A percentile compares a stretch with the other conserved stretches of the same genome.
Conservation (phyloP, 169 alveolate species). For the Plasmodium gonderi region DNA sequence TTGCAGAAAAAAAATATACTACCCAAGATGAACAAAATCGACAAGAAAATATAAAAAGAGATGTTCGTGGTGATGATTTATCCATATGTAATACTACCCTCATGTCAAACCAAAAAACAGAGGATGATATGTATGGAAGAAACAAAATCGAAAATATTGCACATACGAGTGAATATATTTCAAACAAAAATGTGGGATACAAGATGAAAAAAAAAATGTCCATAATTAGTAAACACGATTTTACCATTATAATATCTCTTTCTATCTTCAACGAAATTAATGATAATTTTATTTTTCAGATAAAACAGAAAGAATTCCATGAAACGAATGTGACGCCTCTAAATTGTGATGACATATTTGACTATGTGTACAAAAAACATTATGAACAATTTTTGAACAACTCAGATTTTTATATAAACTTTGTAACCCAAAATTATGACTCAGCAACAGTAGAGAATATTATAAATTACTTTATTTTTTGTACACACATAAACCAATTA, state of each 20-base stretch:
- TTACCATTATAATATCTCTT: constrained; percentile 20
- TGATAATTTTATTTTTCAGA: constrained; percentile 45
- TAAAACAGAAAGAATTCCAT: constrained; percentile 14
- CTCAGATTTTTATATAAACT: constrained; percentile 14
- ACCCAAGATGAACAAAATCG: background rate
- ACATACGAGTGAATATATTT: background rate
- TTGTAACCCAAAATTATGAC: constrained; percentile 16
- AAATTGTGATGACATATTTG: background rate
- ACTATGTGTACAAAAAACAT: constrained; percentile 38
- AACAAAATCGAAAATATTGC: too few relatives aligned
- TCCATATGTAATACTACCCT: too few relatives aligned
- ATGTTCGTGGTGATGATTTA: too few relatives aligned
- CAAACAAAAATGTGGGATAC: background rate
- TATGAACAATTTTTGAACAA: constrained; percentile 29
- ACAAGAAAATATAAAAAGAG: too few relatives aligned
- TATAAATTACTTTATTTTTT: constrained; percentile 49
- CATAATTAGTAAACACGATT: constrained; percentile 28
- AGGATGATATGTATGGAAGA: too few relatives aligned
- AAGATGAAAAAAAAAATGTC: constrained; percentile 35
- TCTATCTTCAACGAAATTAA: constrained; percentile 62
- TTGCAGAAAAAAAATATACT: background rate
- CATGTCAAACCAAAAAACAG: too few relatives aligned
- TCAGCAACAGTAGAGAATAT: constrained; percentile 40
- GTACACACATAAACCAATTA: constrained; percentile 35
- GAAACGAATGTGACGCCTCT: background rate